phyloP scores from a whole-genome alignment of 768 basidiomycete species.

The Pluteus cervinus region DNA sequence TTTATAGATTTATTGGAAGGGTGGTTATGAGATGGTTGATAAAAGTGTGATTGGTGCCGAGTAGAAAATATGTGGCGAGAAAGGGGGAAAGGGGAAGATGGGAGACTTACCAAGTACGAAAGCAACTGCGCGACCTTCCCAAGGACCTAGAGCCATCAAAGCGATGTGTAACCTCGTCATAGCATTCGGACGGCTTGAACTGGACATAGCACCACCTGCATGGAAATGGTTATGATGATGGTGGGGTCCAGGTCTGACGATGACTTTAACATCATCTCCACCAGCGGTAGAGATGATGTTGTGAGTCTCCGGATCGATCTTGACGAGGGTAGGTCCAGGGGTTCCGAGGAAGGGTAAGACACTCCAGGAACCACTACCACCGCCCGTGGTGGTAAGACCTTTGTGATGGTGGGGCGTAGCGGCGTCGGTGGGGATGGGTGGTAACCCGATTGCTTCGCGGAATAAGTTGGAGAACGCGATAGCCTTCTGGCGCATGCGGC shows the following conservation, averaged over 20 bases:
- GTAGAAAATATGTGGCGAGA: background rate
- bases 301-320: too few species aligned
- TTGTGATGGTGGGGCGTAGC: conserved; percentile 6
- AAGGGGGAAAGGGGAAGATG: conserved; percentile 1
- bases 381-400: background rate
- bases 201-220: background rate
- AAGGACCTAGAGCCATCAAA: conserved; percentile 64
- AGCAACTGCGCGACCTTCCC: conserved; percentile 79
- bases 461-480: conserved; percentile 48
- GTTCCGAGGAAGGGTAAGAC: conserved; percentile 29
- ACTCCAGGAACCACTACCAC: too few species aligned
- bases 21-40: too few species aligned
- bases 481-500: conserved; percentile 45
- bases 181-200: too few species aligned
- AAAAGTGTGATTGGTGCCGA: too few species aligned
- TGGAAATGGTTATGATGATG: conserved; percentile 20
- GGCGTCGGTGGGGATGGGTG: conserved; percentile 30
- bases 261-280: conserved; percentile 2
- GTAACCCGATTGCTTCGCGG: conserved; percentile 49
- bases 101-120: conserved; percentile 62
- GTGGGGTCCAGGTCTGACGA: conserved; percentile 17
- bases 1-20: too few species aligned
- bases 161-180: conserved; percentile 57
- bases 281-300: too few species aligned
- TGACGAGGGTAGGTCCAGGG: conserved; percentile 11